phyloP scores from a whole-genome alignment of 441 rosid species.

The Syzygium syzygioides region DNA sequence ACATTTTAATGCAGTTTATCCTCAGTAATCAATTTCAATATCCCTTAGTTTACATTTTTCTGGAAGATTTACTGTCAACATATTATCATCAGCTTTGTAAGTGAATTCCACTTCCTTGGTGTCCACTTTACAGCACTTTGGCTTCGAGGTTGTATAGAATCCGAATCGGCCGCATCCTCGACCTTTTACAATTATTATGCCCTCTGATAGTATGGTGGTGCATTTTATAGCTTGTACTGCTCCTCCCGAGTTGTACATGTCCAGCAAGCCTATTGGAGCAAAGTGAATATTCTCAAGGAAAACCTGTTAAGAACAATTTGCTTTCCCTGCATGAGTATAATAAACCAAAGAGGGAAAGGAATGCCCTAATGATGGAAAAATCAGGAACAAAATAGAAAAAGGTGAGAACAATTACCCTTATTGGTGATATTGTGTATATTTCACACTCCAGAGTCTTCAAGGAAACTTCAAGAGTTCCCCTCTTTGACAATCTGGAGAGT shows the following conservation, averaged over 20 bases:
- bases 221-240: conserved; percentile 38
- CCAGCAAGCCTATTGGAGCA: conserved; percentile 56
- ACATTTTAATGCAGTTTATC: not conserved
- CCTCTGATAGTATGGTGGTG: conserved; percentile 8
- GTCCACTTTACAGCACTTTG: conserved; percentile 39
- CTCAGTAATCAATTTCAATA: conserved; percentile 34
- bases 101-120: conserved; percentile 29
- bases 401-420: conserved; percentile 26
- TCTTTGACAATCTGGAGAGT: conserved; percentile 26
- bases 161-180: conserved; percentile 55
- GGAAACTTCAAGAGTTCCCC: conserved; percentile 26
- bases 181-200: conserved; percentile 19
- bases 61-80: conserved; percentile 32
- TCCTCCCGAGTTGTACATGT: conserved; percentile 77
- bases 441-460: conserved; percentile 34
- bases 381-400: not conserved
- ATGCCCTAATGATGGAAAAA: not conserved
- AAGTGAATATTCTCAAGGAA: conserved; percentile 31
- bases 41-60: conserved; percentile 20
- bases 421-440: conserved; percentile 43
- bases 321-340: not conserved
- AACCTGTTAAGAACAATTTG: conserved; percentile 19
- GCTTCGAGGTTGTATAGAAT: conserved; percentile 39
- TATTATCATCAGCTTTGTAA: conserved; percentile 33
- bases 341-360: not conserved